Conservation (phyloP, 768 basidiomycete genomes). For the Hericium rajendrae region DNA sequence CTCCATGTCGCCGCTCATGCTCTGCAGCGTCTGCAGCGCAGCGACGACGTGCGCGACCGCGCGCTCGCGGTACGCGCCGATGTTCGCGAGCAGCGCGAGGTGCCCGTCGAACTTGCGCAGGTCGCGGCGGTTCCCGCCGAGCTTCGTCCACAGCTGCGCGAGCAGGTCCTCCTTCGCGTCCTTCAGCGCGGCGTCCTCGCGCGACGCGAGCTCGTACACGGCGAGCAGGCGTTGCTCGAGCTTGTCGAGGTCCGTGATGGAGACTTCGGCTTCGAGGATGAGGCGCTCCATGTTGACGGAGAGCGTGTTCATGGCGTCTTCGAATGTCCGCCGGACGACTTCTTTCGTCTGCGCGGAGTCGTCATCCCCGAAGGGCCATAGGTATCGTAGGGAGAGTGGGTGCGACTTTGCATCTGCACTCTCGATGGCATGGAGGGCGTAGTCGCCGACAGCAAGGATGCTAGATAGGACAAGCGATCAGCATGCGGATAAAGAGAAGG, state of each 20-base stretch:
- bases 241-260: conserved; percentile 42
- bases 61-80: conserved; percentile 48
- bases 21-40: conserved; percentile 48
- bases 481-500: neutral
- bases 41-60: conserved; percentile 60
- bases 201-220: conserved; percentile 48
- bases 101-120: conserved; percentile 44
- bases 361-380: conserved; percentile 26
- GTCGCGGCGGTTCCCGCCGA: conserved; percentile 50
- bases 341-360: conserved; percentile 25
- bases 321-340: conserved; percentile 45
- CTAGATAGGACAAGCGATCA: conserved; percentile 24
- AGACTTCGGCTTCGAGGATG: conserved; percentile 57
- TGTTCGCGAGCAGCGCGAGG: conserved; percentile 40
- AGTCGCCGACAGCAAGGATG: conserved; percentile 66
- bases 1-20: conserved; percentile 67
- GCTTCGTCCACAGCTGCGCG: conserved; percentile 54
- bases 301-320: conserved; percentile 52
- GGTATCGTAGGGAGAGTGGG: conserved; percentile 13
- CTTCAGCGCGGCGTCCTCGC: conserved; percentile 43
- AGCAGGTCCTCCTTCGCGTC: conserved; percentile 45
- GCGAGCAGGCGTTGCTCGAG: conserved; percentile 52
- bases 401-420: conserved; percentile 19
- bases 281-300: conserved; percentile 43
- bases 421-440: conserved; percentile 52